Base-by-base conservation (phyloP, 495 filamentous ascomycete genomes). In the Terfezia claveryi region DNA sequence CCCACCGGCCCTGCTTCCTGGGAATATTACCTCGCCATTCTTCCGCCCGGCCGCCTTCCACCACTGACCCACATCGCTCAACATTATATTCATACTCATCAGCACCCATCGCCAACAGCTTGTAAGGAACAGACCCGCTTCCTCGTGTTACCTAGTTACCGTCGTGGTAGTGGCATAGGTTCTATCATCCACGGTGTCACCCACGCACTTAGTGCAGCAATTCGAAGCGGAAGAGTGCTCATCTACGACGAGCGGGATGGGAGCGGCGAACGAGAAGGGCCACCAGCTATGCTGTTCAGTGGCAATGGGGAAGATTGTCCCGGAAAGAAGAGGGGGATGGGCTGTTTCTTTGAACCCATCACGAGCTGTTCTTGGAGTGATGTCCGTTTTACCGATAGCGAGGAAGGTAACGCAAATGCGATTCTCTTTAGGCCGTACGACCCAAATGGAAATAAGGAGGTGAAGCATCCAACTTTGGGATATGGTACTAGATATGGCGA, bases 21-120 rank as follows among this genome's bases (percentile, higher is more conserved):
- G 41, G 14, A 14, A 14, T 4, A 4, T 2, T 46, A 46, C 17
- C 12, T 46, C 12, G 8, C 12, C 17, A 20, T 0, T 46, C 41
- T 46, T 46, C 14, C 12, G 0, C 41, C 41, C 14, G 17, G 17
- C 17, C 12, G 12, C 8, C 36, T 62, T 41, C 52, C 59, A 23
- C 53, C 55, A 37, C 59, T 62, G 27, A 62, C 60, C 23, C 61
- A 58, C 12, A 58, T 62, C 8, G 17, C 44, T 10, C 60, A 56
- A 58, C 9, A 38, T 4, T 56, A 51, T 23, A 36, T 56, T 16
- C 49, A 23, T 6, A 46, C 16, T 23, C 52, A 56, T 20, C 59
- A 62, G n/a, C 55, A 62, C 37, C 60, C 59, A 11, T 46, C 41
- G 8, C 12, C 12, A 46, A 17, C 14, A 4, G 38, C 36, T 17